These are phyloP conservation scores for Primulina huaijiensis DNA, from an alignment of 257 asterid species.

Conservation along the genomic window DNA sequence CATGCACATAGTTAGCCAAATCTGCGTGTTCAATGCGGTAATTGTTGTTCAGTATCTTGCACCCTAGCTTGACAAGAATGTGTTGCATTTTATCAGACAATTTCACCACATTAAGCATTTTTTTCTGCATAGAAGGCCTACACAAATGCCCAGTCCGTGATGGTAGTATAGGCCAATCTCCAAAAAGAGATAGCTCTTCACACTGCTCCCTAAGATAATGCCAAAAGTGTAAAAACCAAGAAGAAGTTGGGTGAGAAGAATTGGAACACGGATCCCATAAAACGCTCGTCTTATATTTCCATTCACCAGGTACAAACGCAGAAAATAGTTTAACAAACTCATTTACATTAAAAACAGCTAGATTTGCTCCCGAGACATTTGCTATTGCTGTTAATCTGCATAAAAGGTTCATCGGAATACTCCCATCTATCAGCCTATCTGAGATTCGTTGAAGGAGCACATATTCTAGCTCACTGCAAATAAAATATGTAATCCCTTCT, in stretches of 20 bases:
- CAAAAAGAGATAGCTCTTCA: constrained; percentile 59
- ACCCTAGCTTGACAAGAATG: constrained; percentile 76
- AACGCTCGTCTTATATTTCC: constrained; percentile 66
- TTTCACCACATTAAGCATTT: constrained; percentile 54
- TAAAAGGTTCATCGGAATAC: constrained; percentile 54
- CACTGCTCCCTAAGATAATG: constrained; percentile 64
- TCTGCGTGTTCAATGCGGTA: constrained; percentile 69
- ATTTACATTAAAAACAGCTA: constrained; percentile 50
- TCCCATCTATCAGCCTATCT: constrained; percentile 64
- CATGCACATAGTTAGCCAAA: constrained; percentile 56
- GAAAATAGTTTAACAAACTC: constrained; percentile 59
- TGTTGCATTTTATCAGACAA: constrained; percentile 61
- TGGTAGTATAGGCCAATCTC: constrained; percentile 96
- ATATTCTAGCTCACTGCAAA: constrained; percentile 78
- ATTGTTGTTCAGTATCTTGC: constrained; percentile 59
- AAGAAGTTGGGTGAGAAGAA: constrained; percentile 57
- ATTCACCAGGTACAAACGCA: constrained; percentile 66
- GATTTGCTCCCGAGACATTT: constrained; percentile 72
- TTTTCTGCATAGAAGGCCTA: constrained; percentile 60
- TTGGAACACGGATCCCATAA: constrained; percentile 63
- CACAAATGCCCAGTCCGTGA: constrained; percentile 67
- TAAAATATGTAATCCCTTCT: constrained; percentile 58
- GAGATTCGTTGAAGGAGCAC: constrained; percentile 64
- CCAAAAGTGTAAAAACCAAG: constrained; percentile 90
- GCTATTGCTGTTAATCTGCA: constrained; percentile 70